Conservation (phyloP, 305 asterid species). For the Fraxinus albicans region DNA sequence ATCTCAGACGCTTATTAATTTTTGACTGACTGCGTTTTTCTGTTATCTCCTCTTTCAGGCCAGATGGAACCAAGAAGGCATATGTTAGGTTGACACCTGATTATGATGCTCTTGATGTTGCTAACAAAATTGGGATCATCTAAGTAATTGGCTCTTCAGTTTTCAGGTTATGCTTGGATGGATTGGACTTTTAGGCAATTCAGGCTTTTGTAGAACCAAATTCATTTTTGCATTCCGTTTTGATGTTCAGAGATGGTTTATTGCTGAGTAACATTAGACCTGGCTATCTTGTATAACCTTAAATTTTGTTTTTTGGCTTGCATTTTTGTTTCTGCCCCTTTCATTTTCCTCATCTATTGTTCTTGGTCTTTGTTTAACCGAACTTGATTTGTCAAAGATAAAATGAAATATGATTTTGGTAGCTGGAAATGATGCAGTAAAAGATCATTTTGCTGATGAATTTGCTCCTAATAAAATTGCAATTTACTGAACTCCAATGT, state of each 20-base stretch:
- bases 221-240: constrained; percentile 17
- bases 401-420: neutral
- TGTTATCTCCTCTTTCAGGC: constrained; percentile 44
- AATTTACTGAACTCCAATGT: neutral
- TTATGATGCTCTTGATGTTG: constrained; percentile 74
- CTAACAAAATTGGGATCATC: constrained; percentile 75
- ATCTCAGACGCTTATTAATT: neutral
- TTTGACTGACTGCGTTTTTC: no score
- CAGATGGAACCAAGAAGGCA: constrained; percentile 82
- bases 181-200: neutral
- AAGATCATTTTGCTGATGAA: neutral
- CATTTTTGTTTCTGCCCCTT: neutral
- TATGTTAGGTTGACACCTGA: constrained; percentile 76
- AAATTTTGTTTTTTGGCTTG: neutral
- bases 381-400: neutral
- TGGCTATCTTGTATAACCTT: neutral
- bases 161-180: constrained; percentile 9
- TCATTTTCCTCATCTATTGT: neutral
- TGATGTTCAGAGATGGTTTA: constrained; percentile 12
- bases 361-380: neutral
- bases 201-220: constrained; percentile 13
- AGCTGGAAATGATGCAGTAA: neutral
- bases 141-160: constrained; percentile 21
- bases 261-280: neutral
- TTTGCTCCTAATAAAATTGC: neutral